Conservation (phyloP, 2,329 filamentous ascomycete species). For the Trichoderma endophyticum region DNA sequence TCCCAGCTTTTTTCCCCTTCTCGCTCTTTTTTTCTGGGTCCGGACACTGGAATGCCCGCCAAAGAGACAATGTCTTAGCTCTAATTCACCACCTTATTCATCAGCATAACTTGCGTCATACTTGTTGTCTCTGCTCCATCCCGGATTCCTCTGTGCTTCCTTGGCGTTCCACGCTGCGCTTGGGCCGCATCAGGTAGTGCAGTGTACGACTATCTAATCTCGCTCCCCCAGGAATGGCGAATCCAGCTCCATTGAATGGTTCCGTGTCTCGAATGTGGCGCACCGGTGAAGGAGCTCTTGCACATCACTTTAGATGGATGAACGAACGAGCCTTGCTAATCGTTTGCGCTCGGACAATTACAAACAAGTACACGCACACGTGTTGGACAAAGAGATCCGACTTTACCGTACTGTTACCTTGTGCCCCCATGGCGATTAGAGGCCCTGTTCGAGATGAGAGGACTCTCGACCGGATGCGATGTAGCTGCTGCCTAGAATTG, state of each 20-base stretch:
- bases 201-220: slow-evolving; percentile 5
- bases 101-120: slow-evolving; percentile 12
- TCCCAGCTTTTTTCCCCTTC: neutral
- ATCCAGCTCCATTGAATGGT: neutral
- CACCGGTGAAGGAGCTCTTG: slow-evolving; percentile 8
- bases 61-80: slow-evolving; percentile 13
- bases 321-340: neutral
- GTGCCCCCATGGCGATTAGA: neutral
- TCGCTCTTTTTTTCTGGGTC: neutral
- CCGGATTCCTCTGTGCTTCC: slow-evolving; percentile 4
- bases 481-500: neutral
- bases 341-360: neutral
- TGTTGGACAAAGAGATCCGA: neutral
- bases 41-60: slow-evolving; percentile 2
- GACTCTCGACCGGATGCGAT: neutral
- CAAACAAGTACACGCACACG: neutral
- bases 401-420: neutral
- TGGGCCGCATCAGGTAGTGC: slow-evolving; percentile 8
- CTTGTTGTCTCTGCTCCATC: neutral
- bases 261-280: neutral
- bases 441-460: neutral
- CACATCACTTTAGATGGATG: neutral
- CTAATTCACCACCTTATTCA: slow-evolving; percentile 6
- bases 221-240: slow-evolving; percentile 7
- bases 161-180: slow-evolving; percentile 2